Conservation (phyloP, 352 stramenopile genomes). For the Phytopythium kandeliae region DNA sequence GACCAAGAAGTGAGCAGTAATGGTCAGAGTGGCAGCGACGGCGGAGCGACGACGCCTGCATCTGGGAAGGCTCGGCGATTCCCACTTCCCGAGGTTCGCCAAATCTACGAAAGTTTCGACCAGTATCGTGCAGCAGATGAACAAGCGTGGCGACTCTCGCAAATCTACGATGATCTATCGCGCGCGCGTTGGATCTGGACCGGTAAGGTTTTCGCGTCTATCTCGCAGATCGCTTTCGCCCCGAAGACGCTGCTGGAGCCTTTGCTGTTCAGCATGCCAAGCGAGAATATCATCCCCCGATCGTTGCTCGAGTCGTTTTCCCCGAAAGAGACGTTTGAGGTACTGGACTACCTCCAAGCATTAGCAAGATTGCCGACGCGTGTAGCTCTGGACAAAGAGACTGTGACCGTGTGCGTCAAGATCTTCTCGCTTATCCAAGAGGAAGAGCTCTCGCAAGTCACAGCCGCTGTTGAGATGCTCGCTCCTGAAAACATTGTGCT, state of each 20-base stretch:
- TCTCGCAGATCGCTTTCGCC: conserved; percentile 47
- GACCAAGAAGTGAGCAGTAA: conserved; percentile 8
- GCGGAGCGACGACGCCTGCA: neutral
- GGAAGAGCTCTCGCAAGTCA: conserved; percentile 16
- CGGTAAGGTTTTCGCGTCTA: conserved; percentile 41
- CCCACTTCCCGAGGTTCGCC: conserved; percentile 37
- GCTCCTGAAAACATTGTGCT: conserved; percentile 33
- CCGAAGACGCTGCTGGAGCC: conserved; percentile 41
- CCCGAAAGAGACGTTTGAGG: conserved; percentile 42
- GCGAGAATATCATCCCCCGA: conserved; percentile 46
- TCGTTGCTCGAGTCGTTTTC: conserved; percentile 52
- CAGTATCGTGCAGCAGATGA: conserved; percentile 19
- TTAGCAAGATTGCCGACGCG: conserved; percentile 35
- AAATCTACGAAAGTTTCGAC: conserved; percentile 59
- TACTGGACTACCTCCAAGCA: conserved; percentile 49
- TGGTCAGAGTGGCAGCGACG: conserved; percentile 4
- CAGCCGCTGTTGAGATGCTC: conserved; percentile 18
- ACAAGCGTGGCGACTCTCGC: conserved; percentile 18
- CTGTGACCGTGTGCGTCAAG: conserved; percentile 33
- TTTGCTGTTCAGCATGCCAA: conserved; percentile 51
- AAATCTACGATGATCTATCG: conserved; percentile 30
- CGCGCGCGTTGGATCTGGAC: conserved; percentile 69
- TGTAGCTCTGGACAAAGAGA: conserved; percentile 16
- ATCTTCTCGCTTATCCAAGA: conserved; percentile 40
- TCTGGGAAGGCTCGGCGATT: conserved; percentile 17